Conservation (phyloP, 148 eudicot genomes). For the Cornus controversa region DNA sequence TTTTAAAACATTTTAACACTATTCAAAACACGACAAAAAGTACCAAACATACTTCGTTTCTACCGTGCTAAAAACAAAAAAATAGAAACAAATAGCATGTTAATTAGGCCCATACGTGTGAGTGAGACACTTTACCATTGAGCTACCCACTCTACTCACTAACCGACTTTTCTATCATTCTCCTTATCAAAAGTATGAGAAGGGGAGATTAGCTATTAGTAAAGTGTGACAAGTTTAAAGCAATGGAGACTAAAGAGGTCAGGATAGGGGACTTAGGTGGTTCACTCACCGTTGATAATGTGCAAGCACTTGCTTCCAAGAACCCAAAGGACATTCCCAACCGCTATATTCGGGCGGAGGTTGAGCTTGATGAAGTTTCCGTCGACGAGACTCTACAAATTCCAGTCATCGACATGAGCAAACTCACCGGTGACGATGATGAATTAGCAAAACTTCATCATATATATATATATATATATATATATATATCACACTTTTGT, state of each 20-base stretch:
- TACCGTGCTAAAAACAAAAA: too few relatives aligned
- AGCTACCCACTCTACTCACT: too few relatives aligned
- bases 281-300: slow-evolving; percentile 31
- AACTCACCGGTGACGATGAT: not conserved
- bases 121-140: too few relatives aligned
- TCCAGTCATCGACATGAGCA: slow-evolving; percentile 34
- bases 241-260: not conserved
- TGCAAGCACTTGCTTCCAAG: slow-evolving; percentile 30
- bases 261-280: slow-evolving; percentile 17
- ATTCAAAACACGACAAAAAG: too few relatives aligned
- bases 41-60: too few relatives aligned
- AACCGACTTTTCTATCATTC: too few relatives aligned
- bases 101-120: too few relatives aligned
- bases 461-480: slow-evolving; percentile 32
- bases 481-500: slow-evolving; percentile 18
- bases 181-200: too few relatives aligned
- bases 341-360: slow-evolving; percentile 29
- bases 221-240: not conserved
- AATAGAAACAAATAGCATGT: too few relatives aligned
- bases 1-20: too few relatives aligned
- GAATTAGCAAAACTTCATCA: slow-evolving; percentile 30
- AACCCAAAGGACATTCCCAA: slow-evolving; percentile 16
- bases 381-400: slow-evolving; percentile 19
- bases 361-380: slow-evolving; percentile 18
- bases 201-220: too few relatives aligned